Evolutionary conservation across 1,284 basidiomycete species (phyloP).

Genomic region (Pterulicium gracile): DNA sequence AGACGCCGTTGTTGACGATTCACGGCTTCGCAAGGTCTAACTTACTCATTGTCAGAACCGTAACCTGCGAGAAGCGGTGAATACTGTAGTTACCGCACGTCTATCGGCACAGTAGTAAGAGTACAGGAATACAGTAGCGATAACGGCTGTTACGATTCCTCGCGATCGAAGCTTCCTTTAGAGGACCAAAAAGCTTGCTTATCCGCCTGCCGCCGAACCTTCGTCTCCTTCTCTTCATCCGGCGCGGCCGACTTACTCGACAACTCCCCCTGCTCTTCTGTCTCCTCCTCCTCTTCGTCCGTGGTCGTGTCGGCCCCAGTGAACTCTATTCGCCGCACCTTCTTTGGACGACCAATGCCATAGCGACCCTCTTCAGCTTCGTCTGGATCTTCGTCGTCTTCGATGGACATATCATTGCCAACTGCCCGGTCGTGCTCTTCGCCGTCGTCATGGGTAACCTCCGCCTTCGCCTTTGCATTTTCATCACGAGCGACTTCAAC

Average conservation of each 20-base stretch:
- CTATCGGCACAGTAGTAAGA: too few relatives aligned
- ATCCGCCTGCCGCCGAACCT: slow-evolving; percentile 14
- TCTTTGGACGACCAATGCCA: slow-evolving; percentile 33
- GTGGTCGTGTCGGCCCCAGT: slow-evolving; percentile 30
- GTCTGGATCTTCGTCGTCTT: slow-evolving; percentile 18
- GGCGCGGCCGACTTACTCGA: slow-evolving; percentile 1
- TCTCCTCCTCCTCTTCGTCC: slow-evolving; percentile 29
- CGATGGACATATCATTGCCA: neutral
- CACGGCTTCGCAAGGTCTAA: too few relatives aligned
- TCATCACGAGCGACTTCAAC: slow-evolving; percentile 23
- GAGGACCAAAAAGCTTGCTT: slow-evolving; percentile 6
- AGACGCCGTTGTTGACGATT: too few relatives aligned
- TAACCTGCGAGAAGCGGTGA: too few relatives aligned
- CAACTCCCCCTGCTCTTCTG: slow-evolving; percentile 8
- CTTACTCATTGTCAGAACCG: too few relatives aligned
- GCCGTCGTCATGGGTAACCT: slow-evolving; percentile 13
- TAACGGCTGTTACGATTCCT: too few relatives aligned
- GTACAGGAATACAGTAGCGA: too few relatives aligned
- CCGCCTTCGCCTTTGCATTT: neutral
- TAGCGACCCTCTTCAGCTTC: slow-evolving; percentile 43
- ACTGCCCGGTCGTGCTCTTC: slow-evolving; percentile 7
- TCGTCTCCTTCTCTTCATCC: slow-evolving; percentile 9
- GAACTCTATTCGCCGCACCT: slow-evolving; percentile 33
- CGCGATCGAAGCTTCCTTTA: slow-evolving; percentile 11
- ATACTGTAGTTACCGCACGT: too few relatives aligned